These are phyloP conservation scores for Sarcodon aspratus DNA, from an alignment of 768 basidiomycete genomes.

Conservation along the genomic window DNA sequence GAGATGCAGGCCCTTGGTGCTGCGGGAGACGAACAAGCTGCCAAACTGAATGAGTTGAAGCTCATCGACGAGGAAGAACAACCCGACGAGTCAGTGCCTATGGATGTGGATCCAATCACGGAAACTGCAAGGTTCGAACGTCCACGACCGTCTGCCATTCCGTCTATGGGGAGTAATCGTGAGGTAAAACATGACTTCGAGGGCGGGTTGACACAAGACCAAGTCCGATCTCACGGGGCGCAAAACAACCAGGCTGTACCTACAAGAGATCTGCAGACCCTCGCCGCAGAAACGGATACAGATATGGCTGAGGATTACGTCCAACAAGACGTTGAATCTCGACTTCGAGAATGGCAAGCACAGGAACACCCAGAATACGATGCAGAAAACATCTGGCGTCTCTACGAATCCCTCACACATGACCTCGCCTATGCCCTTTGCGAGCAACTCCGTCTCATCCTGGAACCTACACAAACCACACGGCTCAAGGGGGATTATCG, in stretches of 20 bases:
- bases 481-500: slow-evolving; percentile 94
- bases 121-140: slow-evolving; percentile 17
- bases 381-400: slow-evolving; percentile 78
- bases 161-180: background rate
- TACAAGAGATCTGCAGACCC: background rate
- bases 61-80: slow-evolving; percentile 47
- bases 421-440: slow-evolving; percentile 87
- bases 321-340: slow-evolving; percentile 29
- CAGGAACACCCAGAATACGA: slow-evolving; percentile 40
- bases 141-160: slow-evolving; percentile 6
- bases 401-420: slow-evolving; percentile 84
- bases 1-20: slow-evolving; percentile 87
- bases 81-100: slow-evolving; percentile 22
- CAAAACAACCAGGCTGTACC: background rate
- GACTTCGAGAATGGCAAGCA: slow-evolving; percentile 51
- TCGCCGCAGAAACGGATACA: background rate
- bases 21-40: slow-evolving; percentile 72
- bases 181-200: slow-evolving; percentile 5
- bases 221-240: slow-evolving; percentile 6
- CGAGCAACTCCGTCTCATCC: slow-evolving; percentile 91
- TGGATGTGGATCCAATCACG: slow-evolving; percentile 35
- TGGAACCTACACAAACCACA: slow-evolving; percentile 91
- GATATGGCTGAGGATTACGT: slow-evolving; percentile 12
- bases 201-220: slow-evolving; percentile 9
- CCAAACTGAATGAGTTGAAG: slow-evolving; percentile 72